These are phyloP conservation scores for Lactarius evosmus DNA, from an alignment of 768 basidiomycete species.

Conservation along the genomic window DNA sequence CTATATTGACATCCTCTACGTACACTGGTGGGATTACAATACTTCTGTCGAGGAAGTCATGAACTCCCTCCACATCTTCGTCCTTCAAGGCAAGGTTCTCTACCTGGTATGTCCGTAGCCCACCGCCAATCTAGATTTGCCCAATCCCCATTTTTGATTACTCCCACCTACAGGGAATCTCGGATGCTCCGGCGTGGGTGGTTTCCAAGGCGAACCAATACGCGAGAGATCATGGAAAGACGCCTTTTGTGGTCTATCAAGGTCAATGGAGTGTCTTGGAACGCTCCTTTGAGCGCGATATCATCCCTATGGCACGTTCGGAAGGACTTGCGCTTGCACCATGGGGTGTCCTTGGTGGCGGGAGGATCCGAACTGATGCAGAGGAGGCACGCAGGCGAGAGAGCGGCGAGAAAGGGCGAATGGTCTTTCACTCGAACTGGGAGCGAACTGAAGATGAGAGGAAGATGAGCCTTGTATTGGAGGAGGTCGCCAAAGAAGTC, in stretches of 20 bases:
- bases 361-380: slow-evolving; percentile 40
- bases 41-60: slow-evolving; percentile 32
- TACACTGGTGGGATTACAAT: slow-evolving; percentile 52
- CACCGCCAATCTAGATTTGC: neutral
- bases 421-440: slow-evolving; percentile 1
- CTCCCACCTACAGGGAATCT: slow-evolving; percentile 13
- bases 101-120: slow-evolving; percentile 35
- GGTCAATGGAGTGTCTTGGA: slow-evolving; percentile 36
- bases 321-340: slow-evolving; percentile 41
- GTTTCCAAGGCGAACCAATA: slow-evolving; percentile 40
- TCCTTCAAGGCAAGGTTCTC: slow-evolving; percentile 42
- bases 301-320: slow-evolving; percentile 39
- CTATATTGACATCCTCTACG: slow-evolving; percentile 58
- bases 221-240: slow-evolving; percentile 37
- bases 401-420: slow-evolving; percentile 39
- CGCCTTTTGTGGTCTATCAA: slow-evolving; percentile 45
- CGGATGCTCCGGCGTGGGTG: slow-evolving; percentile 40
- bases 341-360: slow-evolving; percentile 42
- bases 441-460: slow-evolving; percentile 24
- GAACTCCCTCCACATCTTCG: slow-evolving; percentile 39
- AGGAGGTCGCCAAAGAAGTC: slow-evolving; percentile 49
- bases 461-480: slow-evolving; percentile 28
- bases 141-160: neutral
- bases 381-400: slow-evolving; percentile 37
- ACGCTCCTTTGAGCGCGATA: slow-evolving; percentile 44